Base-by-base conservation (phyloP, 306 rosid species). In the Geum urbanum region DNA sequence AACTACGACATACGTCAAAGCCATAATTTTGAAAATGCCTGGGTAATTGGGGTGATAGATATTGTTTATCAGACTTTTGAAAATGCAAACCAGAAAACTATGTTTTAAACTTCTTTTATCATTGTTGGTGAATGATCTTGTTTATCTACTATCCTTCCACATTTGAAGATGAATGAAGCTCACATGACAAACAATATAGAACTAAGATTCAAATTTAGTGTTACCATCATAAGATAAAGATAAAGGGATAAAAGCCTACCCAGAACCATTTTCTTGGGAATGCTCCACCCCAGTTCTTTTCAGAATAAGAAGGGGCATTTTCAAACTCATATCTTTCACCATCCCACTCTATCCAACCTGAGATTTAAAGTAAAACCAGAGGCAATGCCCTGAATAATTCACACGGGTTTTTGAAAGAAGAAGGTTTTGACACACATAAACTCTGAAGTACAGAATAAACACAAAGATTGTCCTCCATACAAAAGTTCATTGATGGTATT, bases 281-380 rank as follows among this genome's bases (percentile, higher is more conserved):
- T 72, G 72, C 94, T 79, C 94, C 98, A 69, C 98, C 98, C 98
- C 98, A 92, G 59, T 92, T 92, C 84, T 92, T 90, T 78, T 92
- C 97, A 3, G 96, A 90, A 80, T 92, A 90, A 43, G 98, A 88
- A 43, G 94, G 96, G 63, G 98, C 98, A 84, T 92, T 79, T 47
- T 88, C 83, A 72, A 92, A 92, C 82, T 92, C 98, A 74, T 85
- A 76, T 83, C 89, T 88, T 84, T 90, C 97, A 55, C 88, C 94
- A 44, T 83, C 97, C 98, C 98, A 92, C 88, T 92, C 98, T 76
- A 92, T 92, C 98, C 98, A 92, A 74, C 98, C 98, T 92, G 97
- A 77, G 71, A 85, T 80, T 76, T 77, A 82, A 70, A 83, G 51
- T 76, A 20, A 82, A 70, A 82, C 8, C 39, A 72, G 44, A 63